phyloP scores from a whole-genome alignment of 495 filamentous ascomycete species.

The Rhizodiscina lignyota region DNA sequence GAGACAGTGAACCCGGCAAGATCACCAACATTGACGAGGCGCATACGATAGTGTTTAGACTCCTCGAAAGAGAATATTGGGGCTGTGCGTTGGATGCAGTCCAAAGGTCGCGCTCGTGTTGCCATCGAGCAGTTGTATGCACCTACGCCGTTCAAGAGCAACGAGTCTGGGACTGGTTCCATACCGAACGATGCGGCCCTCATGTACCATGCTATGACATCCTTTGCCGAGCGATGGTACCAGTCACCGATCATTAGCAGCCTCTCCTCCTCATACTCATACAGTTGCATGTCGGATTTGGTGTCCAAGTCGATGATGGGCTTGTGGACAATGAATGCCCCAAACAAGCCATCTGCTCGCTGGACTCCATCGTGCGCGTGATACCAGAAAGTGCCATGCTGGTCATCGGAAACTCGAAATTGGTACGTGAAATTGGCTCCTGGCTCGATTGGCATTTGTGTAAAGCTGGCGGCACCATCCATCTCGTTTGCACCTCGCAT shows the following conservation, averaged over 20 bases:
- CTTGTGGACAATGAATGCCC: conserved; percentile 10
- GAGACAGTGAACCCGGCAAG: too few relatives aligned
- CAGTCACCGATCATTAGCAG: conserved; percentile 36
- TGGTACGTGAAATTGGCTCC: conserved; percentile 3
- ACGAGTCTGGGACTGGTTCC: conserved; percentile 36
- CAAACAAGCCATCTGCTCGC: conserved; percentile 10
- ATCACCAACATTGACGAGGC: conserved; percentile 19
- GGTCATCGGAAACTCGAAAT: conserved; percentile 1
- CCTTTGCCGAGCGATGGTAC: conserved; percentile 27
- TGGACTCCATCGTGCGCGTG: conserved; percentile 7
- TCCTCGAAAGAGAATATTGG: too few relatives aligned
- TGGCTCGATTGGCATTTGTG: conserved; percentile 3
- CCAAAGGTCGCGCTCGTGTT: too few relatives aligned
- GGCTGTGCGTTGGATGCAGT: too few relatives aligned
- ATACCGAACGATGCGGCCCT: conserved; percentile 28
- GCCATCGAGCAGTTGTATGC: conserved; percentile 30
- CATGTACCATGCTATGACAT: conserved; percentile 31
- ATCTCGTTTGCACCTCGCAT: neutral
- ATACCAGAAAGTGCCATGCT: conserved; percentile 6
- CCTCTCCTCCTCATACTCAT: conserved; percentile 20
- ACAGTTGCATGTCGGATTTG: neutral
- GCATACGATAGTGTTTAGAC: too few relatives aligned
- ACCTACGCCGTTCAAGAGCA: conserved; percentile 33
- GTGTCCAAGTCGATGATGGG: conserved; percentile 2
- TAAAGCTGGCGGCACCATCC: conserved; percentile 2